A percentile compares a stretch with the other conserved stretches of the same genome.
Conservation (phyloP, 2,329 filamentous ascomycete genomes). For the Clonostachys solani region DNA sequence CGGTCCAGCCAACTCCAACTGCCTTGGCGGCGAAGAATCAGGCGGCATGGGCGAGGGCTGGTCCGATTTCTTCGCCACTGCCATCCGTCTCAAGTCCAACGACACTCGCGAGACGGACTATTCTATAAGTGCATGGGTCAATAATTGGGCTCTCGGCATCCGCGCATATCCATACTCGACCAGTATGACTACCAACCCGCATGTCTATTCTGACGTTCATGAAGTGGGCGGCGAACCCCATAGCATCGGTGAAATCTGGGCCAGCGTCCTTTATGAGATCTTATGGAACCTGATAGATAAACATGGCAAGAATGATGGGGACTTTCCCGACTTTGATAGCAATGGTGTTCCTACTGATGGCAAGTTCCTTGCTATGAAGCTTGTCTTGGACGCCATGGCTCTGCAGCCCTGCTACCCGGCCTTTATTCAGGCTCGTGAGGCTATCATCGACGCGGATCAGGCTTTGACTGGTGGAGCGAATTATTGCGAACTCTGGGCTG, state of each 20-base stretch:
- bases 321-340: slow-evolving; percentile 30
- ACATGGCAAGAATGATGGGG: slow-evolving; percentile 42
- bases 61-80: slow-evolving; percentile 65
- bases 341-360: slow-evolving; percentile 47
- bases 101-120: slow-evolving; percentile 43
- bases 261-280: slow-evolving; percentile 48
- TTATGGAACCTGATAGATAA: slow-evolving; percentile 55
- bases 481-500: slow-evolving; percentile 47
- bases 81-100: slow-evolving; percentile 37
- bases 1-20: slow-evolving; percentile 47
- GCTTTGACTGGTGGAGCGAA: slow-evolving; percentile 46
- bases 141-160: slow-evolving; percentile 36
- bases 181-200: slow-evolving; percentile 40
- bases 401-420: slow-evolving; percentile 53
- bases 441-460: slow-evolving; percentile 50
- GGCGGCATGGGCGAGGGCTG: slow-evolving; percentile 57
- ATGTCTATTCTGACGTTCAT: slow-evolving; percentile 41
- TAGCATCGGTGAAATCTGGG: slow-evolving; percentile 46
- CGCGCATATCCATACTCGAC: slow-evolving; percentile 48
- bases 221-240: slow-evolving; percentile 28
- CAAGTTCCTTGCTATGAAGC: slow-evolving; percentile 44
- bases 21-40: slow-evolving; percentile 39
- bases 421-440: slow-evolving; percentile 46
- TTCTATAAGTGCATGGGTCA: slow-evolving; percentile 45
- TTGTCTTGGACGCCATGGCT: slow-evolving; percentile 46